phyloP scores from a whole-genome alignment of 805 yeast species.

The Candida pseudoglaebosa region DNA sequence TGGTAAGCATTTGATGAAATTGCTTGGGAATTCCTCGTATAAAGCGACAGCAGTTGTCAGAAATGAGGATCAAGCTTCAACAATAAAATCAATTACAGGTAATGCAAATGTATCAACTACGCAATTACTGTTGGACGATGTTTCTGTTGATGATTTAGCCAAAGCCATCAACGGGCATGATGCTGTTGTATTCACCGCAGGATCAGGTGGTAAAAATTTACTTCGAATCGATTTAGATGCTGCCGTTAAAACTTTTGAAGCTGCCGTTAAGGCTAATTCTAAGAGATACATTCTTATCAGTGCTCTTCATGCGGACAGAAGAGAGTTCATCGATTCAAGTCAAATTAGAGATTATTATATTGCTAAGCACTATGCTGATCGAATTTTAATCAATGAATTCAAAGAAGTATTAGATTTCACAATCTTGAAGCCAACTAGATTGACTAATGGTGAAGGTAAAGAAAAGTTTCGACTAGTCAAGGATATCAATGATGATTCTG shows the following conservation, averaged over 20 bases:
- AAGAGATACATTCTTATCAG: slow-evolving; percentile 51
- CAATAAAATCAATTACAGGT: slow-evolving; percentile 35
- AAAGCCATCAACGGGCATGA: slow-evolving; percentile 43
- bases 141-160: slow-evolving; percentile 30
- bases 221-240: slow-evolving; percentile 60
- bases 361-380: slow-evolving; percentile 61
- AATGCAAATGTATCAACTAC: slow-evolving; percentile 25
- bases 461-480: slow-evolving; percentile 42
- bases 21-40: slow-evolving; percentile 21
- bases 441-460: slow-evolving; percentile 37
- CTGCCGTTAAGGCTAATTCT: slow-evolving; percentile 41
- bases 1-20: slow-evolving; percentile 44
- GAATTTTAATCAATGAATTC: slow-evolving; percentile 33
- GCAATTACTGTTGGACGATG: slow-evolving; percentile 36
- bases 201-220: slow-evolving; percentile 55
- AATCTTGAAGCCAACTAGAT: slow-evolving; percentile 50
- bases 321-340: slow-evolving; percentile 25
- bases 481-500: slow-evolving; percentile 16
- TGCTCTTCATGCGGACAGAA: slow-evolving; percentile 51
- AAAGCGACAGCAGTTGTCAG: slow-evolving; percentile 44
- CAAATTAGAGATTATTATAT: slow-evolving; percentile 46
- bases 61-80: slow-evolving; percentile 39
- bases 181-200: slow-evolving; percentile 59
- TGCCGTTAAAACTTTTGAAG: slow-evolving; percentile 55
- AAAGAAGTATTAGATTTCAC: slow-evolving; percentile 47